Evolutionary conservation across 495 filamentous ascomycete species (phyloP).

Genomic region (Glonium stellatum): DNA sequence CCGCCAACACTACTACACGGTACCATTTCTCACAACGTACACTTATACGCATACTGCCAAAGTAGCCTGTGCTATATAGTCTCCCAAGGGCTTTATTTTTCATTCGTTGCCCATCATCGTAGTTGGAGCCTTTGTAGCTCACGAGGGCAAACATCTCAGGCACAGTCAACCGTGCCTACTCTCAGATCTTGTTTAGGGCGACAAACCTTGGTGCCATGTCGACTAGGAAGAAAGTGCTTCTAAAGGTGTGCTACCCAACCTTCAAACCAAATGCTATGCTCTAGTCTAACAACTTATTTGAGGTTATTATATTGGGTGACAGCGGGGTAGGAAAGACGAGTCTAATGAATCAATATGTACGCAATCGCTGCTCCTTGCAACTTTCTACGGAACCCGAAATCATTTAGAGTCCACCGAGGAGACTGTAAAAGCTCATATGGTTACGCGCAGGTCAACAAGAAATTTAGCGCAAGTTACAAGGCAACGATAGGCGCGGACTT

Average conservation of each 20-base stretch:
- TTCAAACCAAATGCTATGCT: not conserved
- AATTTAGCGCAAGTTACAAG: conserved; percentile 99
- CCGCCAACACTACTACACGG: not conserved
- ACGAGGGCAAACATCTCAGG: not conserved
- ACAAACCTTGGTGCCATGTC: conserved; percentile 50
- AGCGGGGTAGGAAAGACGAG: conserved; percentile 98
- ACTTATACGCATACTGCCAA: not conserved
- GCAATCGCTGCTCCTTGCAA: conserved; percentile 26
- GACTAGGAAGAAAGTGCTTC: conserved; percentile 91
- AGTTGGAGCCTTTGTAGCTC: not conserved
- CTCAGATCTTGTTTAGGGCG: not conserved
- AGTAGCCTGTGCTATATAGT: not conserved
- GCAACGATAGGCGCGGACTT: conserved; percentile 99
- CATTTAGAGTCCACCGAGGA: not conserved
- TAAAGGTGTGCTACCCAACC: conserved; percentile 61
- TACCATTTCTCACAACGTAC: not conserved
- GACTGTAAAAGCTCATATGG: not conserved
- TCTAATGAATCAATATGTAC: conserved; percentile 99
- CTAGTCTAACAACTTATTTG: conserved; percentile 1
- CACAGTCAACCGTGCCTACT: not conserved
- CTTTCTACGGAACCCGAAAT: not conserved
- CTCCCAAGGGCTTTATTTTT: not conserved
- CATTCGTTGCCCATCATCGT: not conserved
- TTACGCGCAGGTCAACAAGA: conserved; percentile 85
- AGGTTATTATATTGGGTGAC: conserved; percentile 98